Evolutionary conservation across 306 rosid species (phyloP).

Genomic region (Fragaria ananassa): DNA sequence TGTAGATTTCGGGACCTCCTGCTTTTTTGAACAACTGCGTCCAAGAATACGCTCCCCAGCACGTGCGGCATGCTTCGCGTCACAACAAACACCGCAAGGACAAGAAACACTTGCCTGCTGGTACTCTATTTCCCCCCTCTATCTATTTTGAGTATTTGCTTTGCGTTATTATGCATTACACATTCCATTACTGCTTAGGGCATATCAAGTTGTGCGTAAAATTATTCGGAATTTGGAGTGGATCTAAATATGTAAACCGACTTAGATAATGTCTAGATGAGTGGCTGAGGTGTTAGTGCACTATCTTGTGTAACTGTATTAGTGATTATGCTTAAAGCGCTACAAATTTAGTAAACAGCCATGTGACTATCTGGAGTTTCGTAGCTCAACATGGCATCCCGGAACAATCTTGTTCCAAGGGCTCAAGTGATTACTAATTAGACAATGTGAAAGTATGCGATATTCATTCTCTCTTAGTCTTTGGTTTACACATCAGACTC

Average conservation of each 20-base stretch:
- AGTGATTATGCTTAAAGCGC: neutral
- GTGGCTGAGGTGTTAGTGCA: neutral
- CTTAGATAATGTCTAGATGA: neutral
- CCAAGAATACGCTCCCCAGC: constrained; percentile 53
- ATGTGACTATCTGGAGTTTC: neutral
- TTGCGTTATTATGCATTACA: neutral
- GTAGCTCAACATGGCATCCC: neutral
- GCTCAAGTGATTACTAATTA: neutral
- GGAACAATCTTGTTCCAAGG: neutral
- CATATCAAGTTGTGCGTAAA: too few species aligned
- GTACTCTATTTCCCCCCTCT: neutral
- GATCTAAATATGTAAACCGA: neutral
- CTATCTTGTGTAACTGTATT: neutral
- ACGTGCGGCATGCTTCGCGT: constrained; percentile 43
- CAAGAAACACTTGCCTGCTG: constrained; percentile 72
- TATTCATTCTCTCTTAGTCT: neutral
- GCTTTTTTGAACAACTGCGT: constrained; percentile 75
- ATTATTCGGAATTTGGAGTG: neutral
- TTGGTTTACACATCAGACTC: neutral
- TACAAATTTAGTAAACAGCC: neutral
- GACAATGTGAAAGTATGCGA: neutral
- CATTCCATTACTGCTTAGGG: neutral
- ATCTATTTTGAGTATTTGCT: too few species aligned
- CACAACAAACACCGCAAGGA: constrained; percentile 51
- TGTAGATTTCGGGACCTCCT: constrained; percentile 86